Conservation (phyloP, 2,329 filamentous ascomycete genomes). For the Cordyceps militaris region DNA sequence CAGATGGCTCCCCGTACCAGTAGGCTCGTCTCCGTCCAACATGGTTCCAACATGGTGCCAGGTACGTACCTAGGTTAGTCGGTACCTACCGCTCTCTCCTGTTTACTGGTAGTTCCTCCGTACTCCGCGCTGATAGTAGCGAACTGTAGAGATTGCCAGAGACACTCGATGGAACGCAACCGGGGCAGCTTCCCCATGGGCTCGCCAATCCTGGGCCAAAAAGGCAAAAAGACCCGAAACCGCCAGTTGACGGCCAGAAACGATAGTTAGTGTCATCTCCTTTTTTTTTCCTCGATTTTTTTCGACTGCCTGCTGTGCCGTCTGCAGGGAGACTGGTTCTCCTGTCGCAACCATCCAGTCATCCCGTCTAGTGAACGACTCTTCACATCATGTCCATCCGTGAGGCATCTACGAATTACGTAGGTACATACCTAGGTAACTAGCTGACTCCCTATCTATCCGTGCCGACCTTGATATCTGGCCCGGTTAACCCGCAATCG, state of each 20-base stretch:
- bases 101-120: no score
- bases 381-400: background rate
- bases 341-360: background rate
- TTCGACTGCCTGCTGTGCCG: background rate
- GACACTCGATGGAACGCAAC: constrained; percentile 5
- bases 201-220: constrained; percentile 11
- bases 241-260: background rate
- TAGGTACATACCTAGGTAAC: background rate
- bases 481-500: background rate
- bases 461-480: no score
- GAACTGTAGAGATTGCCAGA: background rate
- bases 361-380: background rate
- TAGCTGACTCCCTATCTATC: no score
- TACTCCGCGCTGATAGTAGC: no score
- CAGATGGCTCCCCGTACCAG: background rate
- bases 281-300: background rate
- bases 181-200: constrained; percentile 9
- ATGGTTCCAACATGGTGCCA: no score
- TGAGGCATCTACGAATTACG: background rate
- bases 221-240: constrained; percentile 12
- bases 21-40: no score
- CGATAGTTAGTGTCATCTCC: background rate
- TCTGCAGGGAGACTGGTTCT: background rate
- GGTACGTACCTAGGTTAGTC: background rate
- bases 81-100: no score